Evolutionary conservation across 257 asterid species (phyloP).

Genomic region (Eucommia ulmoides): DNA sequence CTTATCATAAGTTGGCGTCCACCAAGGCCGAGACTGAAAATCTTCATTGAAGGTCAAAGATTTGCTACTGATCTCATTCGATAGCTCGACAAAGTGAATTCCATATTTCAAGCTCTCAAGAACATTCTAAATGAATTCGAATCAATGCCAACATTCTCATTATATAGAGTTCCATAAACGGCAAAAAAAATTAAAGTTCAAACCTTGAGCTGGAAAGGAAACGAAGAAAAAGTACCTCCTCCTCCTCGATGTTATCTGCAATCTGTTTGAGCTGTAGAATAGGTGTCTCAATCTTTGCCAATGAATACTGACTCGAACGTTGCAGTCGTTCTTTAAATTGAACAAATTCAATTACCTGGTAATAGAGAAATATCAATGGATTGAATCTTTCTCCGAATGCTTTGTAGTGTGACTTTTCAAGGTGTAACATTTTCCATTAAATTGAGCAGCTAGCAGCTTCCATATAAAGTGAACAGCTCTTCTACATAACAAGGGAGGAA

Average conservation of each 20-base stretch:
- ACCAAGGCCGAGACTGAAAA: constrained; percentile 85
- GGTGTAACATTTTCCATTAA: background rate
- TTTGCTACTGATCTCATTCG: constrained; percentile 61
- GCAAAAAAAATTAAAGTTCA: no score
- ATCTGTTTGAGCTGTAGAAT: constrained; percentile 79
- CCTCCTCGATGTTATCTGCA: constrained; percentile 54
- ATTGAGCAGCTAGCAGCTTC: background rate
- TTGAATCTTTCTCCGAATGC: background rate
- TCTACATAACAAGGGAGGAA: background rate
- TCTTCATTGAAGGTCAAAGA: constrained; percentile 81
- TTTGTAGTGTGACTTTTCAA: background rate
- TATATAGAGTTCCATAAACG: no score
- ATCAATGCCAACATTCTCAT: background rate
- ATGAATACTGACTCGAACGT: constrained; percentile 69
- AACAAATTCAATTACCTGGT: constrained; percentile 83
- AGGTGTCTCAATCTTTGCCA: constrained; percentile 75
- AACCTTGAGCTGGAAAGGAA: background rate
- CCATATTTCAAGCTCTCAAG: constrained; percentile 60
- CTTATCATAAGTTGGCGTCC: constrained; percentile 85
- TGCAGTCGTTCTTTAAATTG: constrained; percentile 85
- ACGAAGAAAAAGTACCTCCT: constrained; percentile 39
- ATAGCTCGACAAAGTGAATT: constrained; percentile 55
- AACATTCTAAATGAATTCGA: constrained; percentile 30
- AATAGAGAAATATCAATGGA: constrained; percentile 4
- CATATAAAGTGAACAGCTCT: background rate